These are phyloP conservation scores for Acrodontium crateriforme DNA, from an alignment of 2,329 filamentous ascomycete species.

Conservation along the genomic window DNA sequence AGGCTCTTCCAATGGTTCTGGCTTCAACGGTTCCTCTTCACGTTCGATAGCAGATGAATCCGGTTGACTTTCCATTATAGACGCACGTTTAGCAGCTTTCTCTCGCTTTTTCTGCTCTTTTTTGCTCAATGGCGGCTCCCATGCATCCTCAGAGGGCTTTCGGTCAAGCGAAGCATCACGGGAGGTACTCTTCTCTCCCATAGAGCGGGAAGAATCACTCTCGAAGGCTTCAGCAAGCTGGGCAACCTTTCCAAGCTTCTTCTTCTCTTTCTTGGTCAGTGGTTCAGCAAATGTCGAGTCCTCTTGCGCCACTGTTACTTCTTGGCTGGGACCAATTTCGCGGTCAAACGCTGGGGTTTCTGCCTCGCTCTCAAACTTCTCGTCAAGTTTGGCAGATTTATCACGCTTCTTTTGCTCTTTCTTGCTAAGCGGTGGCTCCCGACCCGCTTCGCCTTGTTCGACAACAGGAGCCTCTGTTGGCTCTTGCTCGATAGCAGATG, in stretches of 20 bases:
- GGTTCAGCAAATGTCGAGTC: background rate
- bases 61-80: background rate
- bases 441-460: conserved; percentile 5
- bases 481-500: conserved; percentile 1
- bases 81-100: conserved; percentile 19
- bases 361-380: background rate
- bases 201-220: conserved; percentile 22
- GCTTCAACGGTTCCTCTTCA: conserved; percentile 8
- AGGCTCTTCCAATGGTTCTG: conserved; percentile 11
- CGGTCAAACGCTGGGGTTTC: conserved; percentile 9
- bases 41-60: conserved; percentile 1
- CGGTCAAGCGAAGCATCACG: background rate
- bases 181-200: conserved; percentile 40
- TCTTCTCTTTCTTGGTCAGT: conserved; percentile 4
- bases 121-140: conserved; percentile 22
- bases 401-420: conserved; percentile 32
- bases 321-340: conserved; percentile 9
- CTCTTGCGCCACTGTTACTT: background rate
- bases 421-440: conserved; percentile 21
- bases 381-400: conserved; percentile 26
- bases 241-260: conserved; percentile 7
- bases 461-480: conserved; percentile 3
- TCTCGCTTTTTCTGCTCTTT: conserved; percentile 35
- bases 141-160: background rate
- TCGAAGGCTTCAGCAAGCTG: too few relatives aligned